These are phyloP conservation scores for Astrocystis sublimbata DNA, from an alignment of 495 filamentous ascomycete species.

Conservation along the genomic window DNA sequence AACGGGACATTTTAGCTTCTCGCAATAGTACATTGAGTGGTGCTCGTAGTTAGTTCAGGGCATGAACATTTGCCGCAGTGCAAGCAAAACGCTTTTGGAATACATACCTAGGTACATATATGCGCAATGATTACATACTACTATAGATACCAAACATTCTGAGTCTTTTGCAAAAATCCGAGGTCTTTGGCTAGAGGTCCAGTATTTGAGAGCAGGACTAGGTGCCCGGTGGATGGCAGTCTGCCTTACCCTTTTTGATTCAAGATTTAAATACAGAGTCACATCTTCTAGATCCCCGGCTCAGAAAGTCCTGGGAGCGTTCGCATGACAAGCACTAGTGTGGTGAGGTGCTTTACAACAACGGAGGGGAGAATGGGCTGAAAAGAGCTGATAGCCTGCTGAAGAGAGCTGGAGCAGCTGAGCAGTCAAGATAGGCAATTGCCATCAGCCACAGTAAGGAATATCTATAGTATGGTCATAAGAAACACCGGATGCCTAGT, in stretches of 20 bases:
- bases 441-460: constrained; percentile 9
- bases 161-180: too few relatives aligned
- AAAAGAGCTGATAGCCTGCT: too few relatives aligned
- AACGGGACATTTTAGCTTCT: neutral
- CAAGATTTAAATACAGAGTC: too few relatives aligned
- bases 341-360: neutral
- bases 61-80: neutral
- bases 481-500: neutral
- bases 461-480: neutral
- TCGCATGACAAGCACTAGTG: neutral
- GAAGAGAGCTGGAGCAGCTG: constrained; percentile 13
- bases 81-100: too few relatives aligned
- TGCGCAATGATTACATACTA: too few relatives aligned
- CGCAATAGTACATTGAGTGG: neutral
- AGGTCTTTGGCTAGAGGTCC: too few relatives aligned
- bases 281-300: too few relatives aligned
- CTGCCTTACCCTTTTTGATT: too few relatives aligned
- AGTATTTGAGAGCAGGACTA: too few relatives aligned
- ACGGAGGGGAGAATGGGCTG: neutral
- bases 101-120: too few relatives aligned
- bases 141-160: too few relatives aligned
- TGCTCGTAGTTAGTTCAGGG: neutral
- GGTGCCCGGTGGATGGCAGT: too few relatives aligned
- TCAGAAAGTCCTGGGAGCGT: neutral
- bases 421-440: neutral